Base-by-base conservation (phyloP, 169 alveolate species). In the Plasmodium chabaudi region DNA sequence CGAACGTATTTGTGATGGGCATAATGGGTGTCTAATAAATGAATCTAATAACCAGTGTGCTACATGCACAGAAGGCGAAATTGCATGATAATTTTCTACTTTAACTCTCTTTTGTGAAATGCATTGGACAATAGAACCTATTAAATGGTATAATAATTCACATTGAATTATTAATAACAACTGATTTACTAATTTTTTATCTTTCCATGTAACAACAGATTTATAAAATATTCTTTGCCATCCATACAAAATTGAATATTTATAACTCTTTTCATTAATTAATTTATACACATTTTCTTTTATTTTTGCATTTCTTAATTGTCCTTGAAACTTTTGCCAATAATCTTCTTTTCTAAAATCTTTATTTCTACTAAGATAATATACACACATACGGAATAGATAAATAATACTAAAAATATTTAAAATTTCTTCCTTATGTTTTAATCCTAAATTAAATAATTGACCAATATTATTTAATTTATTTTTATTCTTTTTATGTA, bases 41-140 rank as follows among this genome's bases (percentile, higher is more conserved):
- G 94, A 88, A 65, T 96, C 98, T 88, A 96, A 82, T 51, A 96
- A 65, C 98, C 98, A 96, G 69, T 95, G 97, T 17, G 94, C 96
- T 7, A 93, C 96, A 63, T 95, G 95, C 25, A 93, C 94, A 3
- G 97, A 93, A n/a, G 96, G 96, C 0, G 95, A 89, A 42, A 92
- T 57, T 1, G 96, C 91, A 39, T 93, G 87, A 67, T 84, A 94
- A 67, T 94, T 92, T 15, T 87, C 86, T 19, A 49, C 82, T 23
- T 93, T 92, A 12, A 87, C 91, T 65, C 74, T 73, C 9, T 88
- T 65, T 64, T 68, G 72, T 13, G 95, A 88, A 21, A 67, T 74
- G 15, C 93, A 92, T 57, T 95, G 97, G 21, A 89, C 93, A 10
- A 95, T 91, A 15, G 97, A 95, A 1, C 97, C 97, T 27, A 94